Evolutionary conservation across 306 rosid species (phyloP).

Genomic region (Sicyos baderoa): DNA sequence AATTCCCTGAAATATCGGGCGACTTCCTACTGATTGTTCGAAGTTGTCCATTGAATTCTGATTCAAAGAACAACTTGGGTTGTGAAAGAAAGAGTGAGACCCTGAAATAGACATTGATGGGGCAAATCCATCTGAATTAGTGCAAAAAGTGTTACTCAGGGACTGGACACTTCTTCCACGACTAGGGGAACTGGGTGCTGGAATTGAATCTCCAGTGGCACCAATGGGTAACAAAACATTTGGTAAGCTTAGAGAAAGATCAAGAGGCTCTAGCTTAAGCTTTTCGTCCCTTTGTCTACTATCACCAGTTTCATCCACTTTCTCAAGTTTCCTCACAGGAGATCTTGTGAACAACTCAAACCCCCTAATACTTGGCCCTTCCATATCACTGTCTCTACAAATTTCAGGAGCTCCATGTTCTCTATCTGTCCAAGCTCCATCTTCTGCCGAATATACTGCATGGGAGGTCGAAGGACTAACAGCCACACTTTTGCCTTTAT

Average conservation of each 20-base stretch:
- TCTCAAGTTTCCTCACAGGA: constrained; percentile 67
- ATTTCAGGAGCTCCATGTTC: constrained; percentile 39
- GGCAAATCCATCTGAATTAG: constrained; percentile 86
- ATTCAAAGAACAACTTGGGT: constrained; percentile 89
- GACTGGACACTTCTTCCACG: constrained; percentile 83
- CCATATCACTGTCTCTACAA: constrained; percentile 46
- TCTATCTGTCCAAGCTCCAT: constrained; percentile 45
- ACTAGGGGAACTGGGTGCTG: constrained; percentile 75
- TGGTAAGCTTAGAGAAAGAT: constrained; percentile 90
- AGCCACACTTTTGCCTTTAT: constrained; percentile 74
- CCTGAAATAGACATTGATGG: constrained; percentile 91
- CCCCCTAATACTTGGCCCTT: constrained; percentile 82
- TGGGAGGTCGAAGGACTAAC: constrained; percentile 30
- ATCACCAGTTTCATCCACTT: constrained; percentile 37
- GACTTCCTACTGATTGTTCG: constrained; percentile 90
- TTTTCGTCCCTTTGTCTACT: constrained; percentile 43
- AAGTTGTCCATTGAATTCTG: constrained; percentile 72
- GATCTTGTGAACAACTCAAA: constrained; percentile 76
- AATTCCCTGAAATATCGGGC: constrained; percentile 82
- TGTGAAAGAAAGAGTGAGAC: constrained; percentile 86
- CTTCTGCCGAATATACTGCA: constrained; percentile 40
- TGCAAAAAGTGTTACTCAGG: constrained; percentile 54
- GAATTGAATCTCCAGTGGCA: constrained; percentile 38
- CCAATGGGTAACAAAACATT: constrained; percentile 91
- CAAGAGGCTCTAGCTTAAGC: constrained; percentile 59